These are phyloP conservation scores for Physcomitrellopsis africana DNA, from an alignment of 225 moss, liverwort and hornwort species.

Conservation along the genomic window DNA sequence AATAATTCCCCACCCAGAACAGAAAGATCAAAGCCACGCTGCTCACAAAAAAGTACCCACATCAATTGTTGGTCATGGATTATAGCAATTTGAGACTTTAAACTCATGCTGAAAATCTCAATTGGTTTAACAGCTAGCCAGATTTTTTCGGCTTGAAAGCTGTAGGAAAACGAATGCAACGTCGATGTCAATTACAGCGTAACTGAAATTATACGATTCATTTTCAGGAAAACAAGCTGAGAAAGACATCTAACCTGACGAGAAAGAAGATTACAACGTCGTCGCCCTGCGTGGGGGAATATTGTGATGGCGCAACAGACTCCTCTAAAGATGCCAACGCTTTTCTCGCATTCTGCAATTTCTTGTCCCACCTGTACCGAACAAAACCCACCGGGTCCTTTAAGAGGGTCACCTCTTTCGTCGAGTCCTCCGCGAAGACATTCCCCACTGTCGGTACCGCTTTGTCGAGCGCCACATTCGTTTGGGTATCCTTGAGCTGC, in stretches of 20 bases:
- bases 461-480: slow-evolving; percentile 34
- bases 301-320: slow-evolving; percentile 43
- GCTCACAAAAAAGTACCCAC: slow-evolving; percentile 10
- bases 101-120: too few species aligned
- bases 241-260: slow-evolving; percentile 32
- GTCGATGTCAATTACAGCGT: too few species aligned
- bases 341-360: slow-evolving; percentile 30
- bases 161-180: too few species aligned
- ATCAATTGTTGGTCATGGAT: background rate
- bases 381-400: slow-evolving; percentile 42
- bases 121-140: too few species aligned
- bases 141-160: too few species aligned
- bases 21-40: slow-evolving; percentile 32
- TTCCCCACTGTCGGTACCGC: slow-evolving; percentile 42
- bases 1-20: slow-evolving; percentile 57
- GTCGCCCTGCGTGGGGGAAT: slow-evolving; percentile 38
- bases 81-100: background rate
- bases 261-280: slow-evolving; percentile 35
- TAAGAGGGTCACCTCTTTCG: slow-evolving; percentile 29
- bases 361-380: slow-evolving; percentile 31
- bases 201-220: too few species aligned
- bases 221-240: too few species aligned
- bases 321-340: slow-evolving; percentile 47
- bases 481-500: background rate
- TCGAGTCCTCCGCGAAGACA: too few species aligned